A percentile compares a stretch with the other conserved stretches of the same genome.
Conservation (phyloP, 2,329 filamentous ascomycete species). For the Colletotrichum sp. region DNA sequence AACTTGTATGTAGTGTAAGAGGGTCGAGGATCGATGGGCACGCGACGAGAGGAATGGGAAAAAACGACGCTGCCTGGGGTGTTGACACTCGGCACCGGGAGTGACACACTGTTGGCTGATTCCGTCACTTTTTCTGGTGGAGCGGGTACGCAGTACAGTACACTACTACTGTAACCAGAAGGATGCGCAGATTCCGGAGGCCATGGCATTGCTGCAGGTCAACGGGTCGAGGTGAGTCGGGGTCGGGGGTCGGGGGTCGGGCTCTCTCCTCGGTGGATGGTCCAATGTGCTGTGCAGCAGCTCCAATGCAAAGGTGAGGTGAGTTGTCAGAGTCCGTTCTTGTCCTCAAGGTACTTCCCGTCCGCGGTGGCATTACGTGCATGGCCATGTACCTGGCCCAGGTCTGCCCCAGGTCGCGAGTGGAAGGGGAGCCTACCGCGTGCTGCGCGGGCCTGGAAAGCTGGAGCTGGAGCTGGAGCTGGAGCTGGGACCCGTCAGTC, state of each 20-base stretch:
- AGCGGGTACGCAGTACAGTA: too few species aligned
- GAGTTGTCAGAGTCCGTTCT: background rate
- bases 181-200: background rate
- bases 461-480: conserved; percentile 7
- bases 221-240: background rate
- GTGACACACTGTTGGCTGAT: background rate
- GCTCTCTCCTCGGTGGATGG: background rate
- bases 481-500: conserved; percentile 13
- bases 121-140: background rate
- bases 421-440: background rate
- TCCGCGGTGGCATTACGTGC: background rate
- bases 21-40: background rate
- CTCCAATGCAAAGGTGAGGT: background rate
- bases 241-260: background rate
- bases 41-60: background rate
- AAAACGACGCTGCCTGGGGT: background rate
- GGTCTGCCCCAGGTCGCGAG: background rate
- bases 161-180: background rate
- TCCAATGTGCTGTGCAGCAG: background rate
- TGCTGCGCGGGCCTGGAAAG: background rate
- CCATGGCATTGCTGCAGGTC: background rate
- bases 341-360: background rate
- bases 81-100: background rate
- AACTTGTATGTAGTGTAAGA: background rate
- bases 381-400: background rate